Evolutionary conservation across 2,329 filamentous ascomycete genomes (phyloP).

Genomic region (Lojkania enalia): DNA sequence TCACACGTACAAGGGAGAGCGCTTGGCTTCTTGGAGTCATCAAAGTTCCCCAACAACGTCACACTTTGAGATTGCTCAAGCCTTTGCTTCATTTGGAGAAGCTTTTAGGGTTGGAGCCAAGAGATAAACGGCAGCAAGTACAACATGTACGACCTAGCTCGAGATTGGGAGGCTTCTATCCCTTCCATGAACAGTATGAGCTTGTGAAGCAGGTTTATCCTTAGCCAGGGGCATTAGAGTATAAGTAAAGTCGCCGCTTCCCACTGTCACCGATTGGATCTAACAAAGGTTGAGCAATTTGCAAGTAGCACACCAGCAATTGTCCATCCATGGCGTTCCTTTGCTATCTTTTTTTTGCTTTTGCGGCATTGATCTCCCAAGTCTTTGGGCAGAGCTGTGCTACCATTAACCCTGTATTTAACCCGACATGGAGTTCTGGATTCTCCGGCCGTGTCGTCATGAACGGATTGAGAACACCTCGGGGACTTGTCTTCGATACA

Average conservation of each 20-base stretch:
- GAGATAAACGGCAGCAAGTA: neutral
- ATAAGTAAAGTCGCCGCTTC: neutral
- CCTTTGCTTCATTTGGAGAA: neutral
- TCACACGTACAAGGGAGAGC: too few relatives aligned
- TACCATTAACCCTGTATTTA: constrained; percentile 20
- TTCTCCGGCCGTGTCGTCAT: constrained; percentile 27
- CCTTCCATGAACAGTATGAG: too few relatives aligned
- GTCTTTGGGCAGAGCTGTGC: constrained; percentile 19
- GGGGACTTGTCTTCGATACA: constrained; percentile 22
- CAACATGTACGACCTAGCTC: too few relatives aligned
- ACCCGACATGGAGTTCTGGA: constrained; percentile 21
- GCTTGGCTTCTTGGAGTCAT: too few relatives aligned
- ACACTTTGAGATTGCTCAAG: too few relatives aligned
- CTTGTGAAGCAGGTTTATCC: neutral
- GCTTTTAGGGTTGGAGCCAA: neutral
- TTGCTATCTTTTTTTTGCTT: neutral
- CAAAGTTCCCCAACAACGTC: too few relatives aligned
- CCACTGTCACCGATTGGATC: neutral
- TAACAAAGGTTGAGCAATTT: neutral
- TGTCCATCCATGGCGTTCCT: constrained; percentile 2
- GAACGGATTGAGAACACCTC: constrained; percentile 23
- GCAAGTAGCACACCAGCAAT: neutral
- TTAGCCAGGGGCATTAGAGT: neutral
- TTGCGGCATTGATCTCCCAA: constrained; percentile 1
- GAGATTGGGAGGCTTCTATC: too few relatives aligned